Base-by-base conservation (phyloP, 2,329 filamentous ascomycete genomes). In the Dactylellina sp. region DNA sequence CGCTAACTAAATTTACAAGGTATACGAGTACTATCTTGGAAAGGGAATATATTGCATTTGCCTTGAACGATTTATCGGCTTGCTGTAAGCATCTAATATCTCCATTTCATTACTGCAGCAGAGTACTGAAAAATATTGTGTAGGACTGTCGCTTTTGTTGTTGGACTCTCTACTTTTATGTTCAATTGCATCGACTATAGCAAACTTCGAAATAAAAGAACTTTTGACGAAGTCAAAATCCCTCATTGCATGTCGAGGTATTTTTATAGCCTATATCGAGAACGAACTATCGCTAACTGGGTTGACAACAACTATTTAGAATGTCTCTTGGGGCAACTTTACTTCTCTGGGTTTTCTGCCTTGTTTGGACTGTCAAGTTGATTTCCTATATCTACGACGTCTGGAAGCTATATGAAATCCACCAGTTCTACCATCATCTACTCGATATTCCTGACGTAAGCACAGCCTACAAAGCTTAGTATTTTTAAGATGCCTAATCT, bases 11-110 rank as follows among this genome's bases (percentile, higher is more conserved):
- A n/a, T 24, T 16, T 9, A 68, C 25, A 28, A 78, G 75, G 91
- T 96, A 2, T 97, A 97, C 80, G 86, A 90, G 76, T 97, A 97
- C 81, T 97, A 91, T 79, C 84, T 90, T 57, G 90, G 90, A 1
- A 90, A 92, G 76, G 93, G 93, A 0, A 88, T 96, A 39, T 93
- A 89, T 86, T 96, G 91, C 66, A 96, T 97, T 61, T 79, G 95
- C 9, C 85, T 94, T 42, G 87, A 89, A 65, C 87, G 91, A 63
- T 81, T 86, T 3, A 81, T 97, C 42, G 91, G 90, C 79, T 84
- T 97, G 14, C 79, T 95, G 87, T 92, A 83, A 82, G 89, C 42
- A 16, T 46, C 16, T 40, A 32, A 2, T 12, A 9, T 44, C 37
- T n/a, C n/a, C 42, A 14, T 3, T 24, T 25, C 32, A 16, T 9